phyloP scores from a whole-genome alignment of 306 rosid species.

The Abrus precatorius region DNA sequence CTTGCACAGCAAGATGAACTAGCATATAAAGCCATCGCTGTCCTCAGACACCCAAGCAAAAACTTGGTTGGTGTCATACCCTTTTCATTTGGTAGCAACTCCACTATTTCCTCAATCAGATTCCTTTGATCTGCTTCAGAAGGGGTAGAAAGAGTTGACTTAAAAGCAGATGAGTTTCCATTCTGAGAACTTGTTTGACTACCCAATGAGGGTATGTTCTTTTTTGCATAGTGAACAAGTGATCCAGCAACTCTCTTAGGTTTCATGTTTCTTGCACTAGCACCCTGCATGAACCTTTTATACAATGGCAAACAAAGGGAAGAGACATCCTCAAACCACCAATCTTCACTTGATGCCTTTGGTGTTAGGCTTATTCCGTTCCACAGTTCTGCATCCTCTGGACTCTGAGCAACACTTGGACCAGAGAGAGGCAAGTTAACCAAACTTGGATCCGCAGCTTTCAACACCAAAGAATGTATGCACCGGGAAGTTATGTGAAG shows the following conservation, averaged over 20 bases:
- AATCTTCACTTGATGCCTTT: slow-evolving; percentile 70
- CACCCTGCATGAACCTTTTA: slow-evolving; percentile 69
- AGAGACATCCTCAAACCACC: slow-evolving; percentile 90
- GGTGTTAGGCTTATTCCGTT: slow-evolving; percentile 68
- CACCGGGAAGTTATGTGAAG: slow-evolving; percentile 81
- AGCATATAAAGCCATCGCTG: slow-evolving; percentile 74
- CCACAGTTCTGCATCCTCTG: slow-evolving; percentile 67
- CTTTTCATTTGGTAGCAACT: slow-evolving; percentile 69
- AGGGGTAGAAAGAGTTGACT: slow-evolving; percentile 50
- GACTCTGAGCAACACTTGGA: slow-evolving; percentile 53
- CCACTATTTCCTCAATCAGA: slow-evolving; percentile 80
- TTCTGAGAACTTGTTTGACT: slow-evolving; percentile 63
- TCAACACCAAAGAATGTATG: slow-evolving; percentile 78
- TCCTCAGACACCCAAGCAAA: slow-evolving; percentile 71
- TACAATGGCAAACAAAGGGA: slow-evolving; percentile 66
- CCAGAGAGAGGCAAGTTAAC: slow-evolving; percentile 65
- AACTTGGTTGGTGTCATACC: slow-evolving; percentile 71
- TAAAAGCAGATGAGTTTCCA: slow-evolving; percentile 53
- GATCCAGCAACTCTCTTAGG: slow-evolving; percentile 72
- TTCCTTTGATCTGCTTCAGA: slow-evolving; percentile 76
- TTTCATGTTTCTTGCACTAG: slow-evolving; percentile 68
- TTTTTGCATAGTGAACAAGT: slow-evolving; percentile 77
- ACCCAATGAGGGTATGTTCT: slow-evolving; percentile 66
- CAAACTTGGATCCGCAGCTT: slow-evolving; percentile 77
- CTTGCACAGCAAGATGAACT: slow-evolving; percentile 64